phyloP scores from a whole-genome alignment of 2,329 filamentous ascomycete species.

The Xylariaceae sp. region DNA sequence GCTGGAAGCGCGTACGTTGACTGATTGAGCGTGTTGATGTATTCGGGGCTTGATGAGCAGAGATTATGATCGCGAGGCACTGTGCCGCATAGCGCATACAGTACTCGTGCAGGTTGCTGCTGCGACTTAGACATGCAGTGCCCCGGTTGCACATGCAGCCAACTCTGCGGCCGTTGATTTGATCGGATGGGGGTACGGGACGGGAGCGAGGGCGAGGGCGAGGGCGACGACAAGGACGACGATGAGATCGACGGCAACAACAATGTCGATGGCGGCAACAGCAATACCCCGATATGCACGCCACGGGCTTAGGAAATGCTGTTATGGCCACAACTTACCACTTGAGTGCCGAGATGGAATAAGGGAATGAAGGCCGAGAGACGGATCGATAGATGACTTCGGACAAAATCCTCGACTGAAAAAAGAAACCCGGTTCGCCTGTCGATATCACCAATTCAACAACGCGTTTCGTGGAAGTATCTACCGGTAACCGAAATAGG shows the following conservation, averaged over 20 bases:
- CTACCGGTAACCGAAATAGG: slow-evolving; percentile 14
- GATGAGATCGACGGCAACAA: neutral
- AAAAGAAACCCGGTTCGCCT: slow-evolving; percentile 6
- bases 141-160: slow-evolving; percentile 29
- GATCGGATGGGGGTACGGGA: slow-evolving; percentile 29
- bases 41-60: slow-evolving; percentile 15
- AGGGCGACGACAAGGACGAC: slow-evolving; percentile 13
- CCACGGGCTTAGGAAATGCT: neutral
- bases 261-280: neutral
- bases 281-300: neutral
- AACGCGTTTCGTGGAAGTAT: slow-evolving; percentile 1
- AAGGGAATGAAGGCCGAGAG: neutral
- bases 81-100: slow-evolving; percentile 4
- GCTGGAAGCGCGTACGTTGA: slow-evolving; percentile 6
- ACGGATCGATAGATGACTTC: slow-evolving; percentile 11
- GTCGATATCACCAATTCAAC: slow-evolving; percentile 3
- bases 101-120: slow-evolving; percentile 2
- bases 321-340: neutral
- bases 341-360: neutral
- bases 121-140: slow-evolving; percentile 30
- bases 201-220: slow-evolving; percentile 16
- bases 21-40: neutral
- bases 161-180: slow-evolving; percentile 29
- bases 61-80: slow-evolving; percentile 12
- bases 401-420: slow-evolving; percentile 11